Evolutionary conservation across 2,329 filamentous ascomycete genomes (phyloP), one percentile per base, ranked within the genome.

Genomic region (Epichloe bromicola): DNA sequence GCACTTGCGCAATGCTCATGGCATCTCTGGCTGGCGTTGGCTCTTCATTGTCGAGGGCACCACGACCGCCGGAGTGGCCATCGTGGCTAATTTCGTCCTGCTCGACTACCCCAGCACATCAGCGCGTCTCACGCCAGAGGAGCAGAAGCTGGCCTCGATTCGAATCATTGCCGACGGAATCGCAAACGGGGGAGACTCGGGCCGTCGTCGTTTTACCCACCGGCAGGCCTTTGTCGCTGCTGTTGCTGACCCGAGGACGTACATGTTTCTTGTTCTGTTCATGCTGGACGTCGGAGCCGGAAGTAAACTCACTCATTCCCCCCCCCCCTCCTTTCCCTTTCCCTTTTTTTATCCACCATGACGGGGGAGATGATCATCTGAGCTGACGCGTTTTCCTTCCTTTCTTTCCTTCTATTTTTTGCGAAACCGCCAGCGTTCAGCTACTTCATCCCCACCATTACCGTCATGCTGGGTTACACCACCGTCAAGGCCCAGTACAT

Each of bases 31-130:
- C n/a, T 86, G 82, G 82, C 70, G 81, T 5, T 84, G 83, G 82
- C 82, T 85, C 51, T 86, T 85, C 54, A 74, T 74, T 7, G 76
- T 86, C 17, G 83, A 86, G 61, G 83, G 83, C 19, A 77, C 83
- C 57, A 74, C 83, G 56, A 70, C 67, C 8, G 55, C 64, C 52
- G 68, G 70, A 3, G 64, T 85, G 0, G 70, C 74, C 0, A 20
- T 85, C 4, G 68, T 83, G 20, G 64, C 73, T 3, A 83, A 81
- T 62, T 57, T 82, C 57, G 80, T 80, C 0, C 64, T 86, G n/a
- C 83, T 82, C 2, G 82, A 86, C 62, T 75, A 80, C 0, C 82
- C 83, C 0, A 76, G 73, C 42, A 82, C 79, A 0, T 81, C 82
- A 0, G 66, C 69, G 33, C 84, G 80, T 77, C 71, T 86, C 2